A percentile compares a stretch with the other conserved stretches of the same genome.
Evolutionary conservation across 805 yeast genomes (phyloP).

Genomic region (Ogataea trehalophila): DNA sequence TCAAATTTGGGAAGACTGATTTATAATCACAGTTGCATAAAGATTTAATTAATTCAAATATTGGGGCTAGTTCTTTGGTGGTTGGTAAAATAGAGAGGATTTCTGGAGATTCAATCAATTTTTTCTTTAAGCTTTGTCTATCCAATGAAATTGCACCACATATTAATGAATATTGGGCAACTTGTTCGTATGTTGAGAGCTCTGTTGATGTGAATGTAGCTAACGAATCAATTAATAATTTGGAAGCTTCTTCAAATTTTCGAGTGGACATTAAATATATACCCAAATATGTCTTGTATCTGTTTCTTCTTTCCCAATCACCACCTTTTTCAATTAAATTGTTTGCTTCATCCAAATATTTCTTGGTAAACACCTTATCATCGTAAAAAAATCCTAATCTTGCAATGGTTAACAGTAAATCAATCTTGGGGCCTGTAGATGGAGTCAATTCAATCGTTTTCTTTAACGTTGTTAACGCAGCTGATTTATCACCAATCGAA

Average conservation of each 20-base stretch:
- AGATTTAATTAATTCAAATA: slow-evolving; percentile 77
- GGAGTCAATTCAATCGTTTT: slow-evolving; percentile 77
- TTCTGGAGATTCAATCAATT: slow-evolving; percentile 92
- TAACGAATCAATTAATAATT: slow-evolving; percentile 79
- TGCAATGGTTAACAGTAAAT: slow-evolving; percentile 72
- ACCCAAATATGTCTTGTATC: slow-evolving; percentile 89
- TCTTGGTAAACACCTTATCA: slow-evolving; percentile 65
- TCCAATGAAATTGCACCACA: slow-evolving; percentile 82
- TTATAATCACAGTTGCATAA: slow-evolving; percentile 86
- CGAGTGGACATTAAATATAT: slow-evolving; percentile 79
- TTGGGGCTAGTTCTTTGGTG: slow-evolving; percentile 68
- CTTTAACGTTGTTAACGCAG: slow-evolving; percentile 61
- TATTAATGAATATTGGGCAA: slow-evolving; percentile 82
- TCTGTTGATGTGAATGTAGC: slow-evolving; percentile 95
- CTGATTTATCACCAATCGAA: slow-evolving; percentile 70
- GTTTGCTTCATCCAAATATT: slow-evolving; percentile 69
- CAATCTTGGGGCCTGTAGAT: slow-evolving; percentile 87
- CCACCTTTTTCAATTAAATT: slow-evolving; percentile 90
- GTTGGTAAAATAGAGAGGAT: slow-evolving; percentile 73
- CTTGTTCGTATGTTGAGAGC: slow-evolving; percentile 80
- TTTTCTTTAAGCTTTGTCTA: slow-evolving; percentile 77
- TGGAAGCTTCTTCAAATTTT: slow-evolving; percentile 80
- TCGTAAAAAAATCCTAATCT: slow-evolving; percentile 88
- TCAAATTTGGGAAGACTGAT: slow-evolving; percentile 67
- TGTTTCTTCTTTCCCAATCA: slow-evolving; percentile 97